Percentiles rank a stretch among this genome's conserved stretches.
Conservation (phyloP, 306 rosid species). For the Inga oerstediana region DNA sequence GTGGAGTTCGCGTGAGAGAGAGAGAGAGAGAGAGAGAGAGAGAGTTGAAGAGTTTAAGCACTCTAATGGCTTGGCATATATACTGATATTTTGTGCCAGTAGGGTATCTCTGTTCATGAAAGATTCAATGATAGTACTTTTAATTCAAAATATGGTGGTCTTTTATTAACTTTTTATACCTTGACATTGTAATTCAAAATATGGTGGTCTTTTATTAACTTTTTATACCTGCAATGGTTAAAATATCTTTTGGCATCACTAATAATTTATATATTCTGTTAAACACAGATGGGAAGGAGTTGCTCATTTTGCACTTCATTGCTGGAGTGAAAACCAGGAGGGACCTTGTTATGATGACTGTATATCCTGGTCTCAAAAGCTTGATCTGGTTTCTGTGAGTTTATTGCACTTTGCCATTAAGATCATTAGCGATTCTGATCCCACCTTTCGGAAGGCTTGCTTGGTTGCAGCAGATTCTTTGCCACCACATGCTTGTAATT, state of each 20-base stretch:
- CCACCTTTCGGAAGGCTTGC: conserved; percentile 75
- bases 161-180: conserved; percentile 11
- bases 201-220: neutral
- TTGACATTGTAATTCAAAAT: conserved; percentile 27
- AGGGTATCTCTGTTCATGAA: conserved; percentile 28
- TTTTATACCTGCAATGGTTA: conserved; percentile 18
- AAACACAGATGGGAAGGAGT: conserved; percentile 86
- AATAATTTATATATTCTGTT: conserved; percentile 20
- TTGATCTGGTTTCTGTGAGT: conserved; percentile 43
- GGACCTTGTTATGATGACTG: conserved; percentile 32
- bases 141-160: conserved; percentile 24
- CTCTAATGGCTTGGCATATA: neutral
- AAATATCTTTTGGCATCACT: conserved; percentile 22
- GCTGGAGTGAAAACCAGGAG: conserved; percentile 58
- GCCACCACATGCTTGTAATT: conserved; percentile 39
- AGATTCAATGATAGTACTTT: conserved; percentile 27
- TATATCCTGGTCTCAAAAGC: conserved; percentile 37
- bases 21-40: neutral
- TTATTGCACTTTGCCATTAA: conserved; percentile 73
- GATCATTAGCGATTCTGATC: conserved; percentile 55
- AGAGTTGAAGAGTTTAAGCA: neutral
- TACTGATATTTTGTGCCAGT: neutral
- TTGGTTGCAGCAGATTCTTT: conserved; percentile 57
- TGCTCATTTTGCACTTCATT: conserved; percentile 61
- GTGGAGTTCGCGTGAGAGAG: neutral